A percentile compares a stretch with the other conserved stretches of the same genome.
phyloP scores from a whole-genome alignment of 139 green algal species.

The Closterium sp. region DNA sequence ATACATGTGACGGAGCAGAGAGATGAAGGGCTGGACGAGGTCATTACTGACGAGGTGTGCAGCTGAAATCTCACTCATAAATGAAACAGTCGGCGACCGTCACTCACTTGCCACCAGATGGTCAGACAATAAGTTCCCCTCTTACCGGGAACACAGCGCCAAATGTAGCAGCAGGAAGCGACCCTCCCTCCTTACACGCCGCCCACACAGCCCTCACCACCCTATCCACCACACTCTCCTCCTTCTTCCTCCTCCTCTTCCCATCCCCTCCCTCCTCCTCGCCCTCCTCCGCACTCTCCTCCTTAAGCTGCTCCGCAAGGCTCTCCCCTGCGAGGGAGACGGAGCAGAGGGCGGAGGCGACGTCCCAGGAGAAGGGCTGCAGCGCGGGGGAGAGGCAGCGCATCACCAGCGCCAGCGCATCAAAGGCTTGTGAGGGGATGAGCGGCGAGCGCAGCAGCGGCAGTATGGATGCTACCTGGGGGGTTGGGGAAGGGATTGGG shows the following conservation, averaged over 20 bases:
- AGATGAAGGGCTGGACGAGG: no score
- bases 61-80: neutral
- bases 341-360: constrained; percentile 43
- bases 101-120: no score
- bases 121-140: no score
- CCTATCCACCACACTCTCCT: constrained; percentile 24
- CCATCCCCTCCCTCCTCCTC: constrained; percentile 1
- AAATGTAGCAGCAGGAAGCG: constrained; percentile 40
- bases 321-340: neutral
- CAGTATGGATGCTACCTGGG: constrained; percentile 19
- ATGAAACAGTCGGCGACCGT: neutral
- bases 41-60: no score
- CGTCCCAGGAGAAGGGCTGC: neutral
- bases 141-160: constrained; percentile 35
- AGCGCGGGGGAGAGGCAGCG: constrained; percentile 15
- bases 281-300: neutral
- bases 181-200: constrained; percentile 28
- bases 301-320: neutral
- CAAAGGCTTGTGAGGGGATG: constrained; percentile 23
- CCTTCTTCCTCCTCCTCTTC: constrained; percentile 1
- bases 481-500: neutral
- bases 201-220: constrained; percentile 20
- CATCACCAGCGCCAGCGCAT: constrained; percentile 8
- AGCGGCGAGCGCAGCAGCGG: constrained; percentile 32
- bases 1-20: no score